Base-by-base conservation (phyloP, 129 eudicot genomes). In the Flaveria brownii region DNA sequence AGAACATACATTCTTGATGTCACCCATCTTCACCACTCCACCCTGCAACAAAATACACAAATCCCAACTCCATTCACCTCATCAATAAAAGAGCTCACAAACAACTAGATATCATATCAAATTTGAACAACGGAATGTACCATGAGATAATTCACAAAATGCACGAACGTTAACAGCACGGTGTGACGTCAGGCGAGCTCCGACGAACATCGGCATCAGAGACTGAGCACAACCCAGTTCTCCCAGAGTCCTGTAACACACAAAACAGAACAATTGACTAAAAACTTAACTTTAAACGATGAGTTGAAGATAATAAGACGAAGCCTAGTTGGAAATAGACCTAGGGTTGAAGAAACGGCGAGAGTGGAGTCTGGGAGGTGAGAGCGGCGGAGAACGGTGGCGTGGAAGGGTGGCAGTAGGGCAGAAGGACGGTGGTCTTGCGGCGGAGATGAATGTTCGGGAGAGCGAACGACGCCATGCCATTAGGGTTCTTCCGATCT, bases 401-500 rank as follows among this genome's bases (percentile, higher is more conserved):
- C 62, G 62, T 11, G 61, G 62, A 20, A 52, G 59, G 59, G 59
- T 52, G 10, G 1, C n/a, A 5, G 62, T 55, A 55, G 62, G 62
- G 62, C 28, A 28, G 62, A 55, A 18, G 26, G 62, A 55, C 17
- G 62, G 28, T 6, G 62, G 11, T 55, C 62, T 55, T 55, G 62
- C 3, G 62, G 62, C 25, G 62, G 62, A 55, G 26, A 55, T 55
- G 62, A 55, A 55, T 8, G 28, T 55, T 25, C 62, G 4, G 62
- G 62, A 55, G 28, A 55, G 62, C 10, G 62, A 55, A 55, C 62
- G 26, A 55, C 62, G 62, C 62, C 62, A 55, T 55, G 62, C 62
- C 62, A 55, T 55, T 55, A 17, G 61, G 26, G 26, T 55, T 55
- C 61, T 55, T 18, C 3, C 22, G 61, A 55, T 55, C 25, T 55